Conservation (phyloP, 192 early-diverging fungal genomes). For the Backusella tuberculispora region DNA sequence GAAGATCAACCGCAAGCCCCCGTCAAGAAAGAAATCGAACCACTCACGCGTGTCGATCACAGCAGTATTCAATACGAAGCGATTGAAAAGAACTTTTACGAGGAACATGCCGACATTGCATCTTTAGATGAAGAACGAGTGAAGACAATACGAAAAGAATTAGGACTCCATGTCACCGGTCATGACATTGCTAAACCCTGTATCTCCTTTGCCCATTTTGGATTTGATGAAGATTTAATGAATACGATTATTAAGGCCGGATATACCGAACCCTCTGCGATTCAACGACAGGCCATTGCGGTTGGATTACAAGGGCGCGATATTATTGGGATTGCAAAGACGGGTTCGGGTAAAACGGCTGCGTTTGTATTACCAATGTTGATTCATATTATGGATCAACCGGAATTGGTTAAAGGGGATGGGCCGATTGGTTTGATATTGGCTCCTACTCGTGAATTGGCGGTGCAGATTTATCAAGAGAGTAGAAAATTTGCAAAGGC, state of each 20-base stretch:
- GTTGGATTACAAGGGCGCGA: constrained; percentile 79
- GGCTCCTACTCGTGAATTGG: constrained; percentile 81
- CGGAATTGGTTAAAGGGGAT: constrained; percentile 71
- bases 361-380: constrained; percentile 86
- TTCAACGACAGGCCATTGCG: constrained; percentile 81
- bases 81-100: constrained; percentile 80
- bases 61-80: constrained; percentile 63
- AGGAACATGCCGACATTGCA: constrained; percentile 78
- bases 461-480: constrained; percentile 79
- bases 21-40: constrained; percentile 63
- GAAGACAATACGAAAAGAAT: constrained; percentile 53
- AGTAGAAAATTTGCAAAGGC: constrained; percentile 81
- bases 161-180: constrained; percentile 71
- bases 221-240: constrained; percentile 74
- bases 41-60: constrained; percentile 67
- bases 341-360: constrained; percentile 87
- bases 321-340: constrained; percentile 84
- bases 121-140: constrained; percentile 60
- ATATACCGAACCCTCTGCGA: constrained; percentile 73
- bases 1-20: constrained; percentile 35
- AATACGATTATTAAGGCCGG: constrained; percentile 63
- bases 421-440: constrained; percentile 82
- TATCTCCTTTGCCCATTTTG: constrained; percentile 86
- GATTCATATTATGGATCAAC: constrained; percentile 86
- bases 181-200: constrained; percentile 67